Base-by-base conservation (phyloP, 208 protist genomes). In the Lotmaria passim region DNA sequence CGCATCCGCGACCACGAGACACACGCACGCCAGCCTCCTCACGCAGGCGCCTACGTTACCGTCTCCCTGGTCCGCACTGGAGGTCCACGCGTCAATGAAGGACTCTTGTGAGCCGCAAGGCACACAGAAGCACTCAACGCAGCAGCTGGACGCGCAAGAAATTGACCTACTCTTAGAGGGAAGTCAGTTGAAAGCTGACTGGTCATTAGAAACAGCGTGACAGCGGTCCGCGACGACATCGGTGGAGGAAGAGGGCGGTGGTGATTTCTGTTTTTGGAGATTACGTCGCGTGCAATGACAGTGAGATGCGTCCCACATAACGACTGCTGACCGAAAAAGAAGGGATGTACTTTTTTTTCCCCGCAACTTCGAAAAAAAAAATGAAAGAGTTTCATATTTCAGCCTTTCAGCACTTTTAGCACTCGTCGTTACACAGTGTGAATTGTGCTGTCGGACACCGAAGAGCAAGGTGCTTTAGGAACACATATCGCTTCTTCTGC, bases 131-230 rank as follows among this genome's bases (percentile, higher is more conserved):
- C 24, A 70, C 6, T 56, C 83, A 14, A 41, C 51, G 8, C 64
- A 86, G 12, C 83, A 85, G 60, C 62, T 68, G 23, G 44, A 31
- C 47, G 83, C 83, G 34, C 83, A 89, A 38, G 79, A 89, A 17
- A 52, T 79, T 7, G 50, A 36, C 5, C 23, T 41, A 31, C 23
- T 82, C 19, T 39, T 74, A 26, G 21, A 31, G 7, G n/a, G 17
- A 34, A 17, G 24, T 5, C 36, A 31, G 7, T n/a, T 3, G 14
- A 3, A n/a, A 23, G 3, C 19, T 17, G 17, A n/a, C 33, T n/a
- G 36, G 19, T 28, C 52, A 21, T 21, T 28, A 43, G 23, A 8
- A 7, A 7, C 6, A 4, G 5, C 7, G 52, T 21, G 7, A 15
- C 7, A 1, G 17, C 7, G 24, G 52, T 3, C n/a, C n/a, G n/a